Evolutionary conservation across 352 stramenopile genomes (phyloP), one percentile per base, ranked within the genome.

Genomic region (Pseudoperonospora humuli): DNA sequence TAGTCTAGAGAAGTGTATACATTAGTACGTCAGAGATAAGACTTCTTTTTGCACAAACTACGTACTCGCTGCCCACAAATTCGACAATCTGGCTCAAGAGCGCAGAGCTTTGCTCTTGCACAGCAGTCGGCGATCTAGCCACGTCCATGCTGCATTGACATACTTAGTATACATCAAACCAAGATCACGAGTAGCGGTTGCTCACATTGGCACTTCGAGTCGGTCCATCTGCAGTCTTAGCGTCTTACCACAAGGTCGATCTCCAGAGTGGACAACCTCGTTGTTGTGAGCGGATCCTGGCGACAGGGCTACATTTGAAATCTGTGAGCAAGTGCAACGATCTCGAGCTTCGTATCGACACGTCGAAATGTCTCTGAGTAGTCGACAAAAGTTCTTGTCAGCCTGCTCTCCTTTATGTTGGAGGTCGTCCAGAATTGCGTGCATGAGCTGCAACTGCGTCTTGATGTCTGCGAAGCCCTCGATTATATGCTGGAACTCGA

Each of bases 361-460:
- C 15, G 34, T 40, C 11, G 39, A 19, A 1, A 45, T 27, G 15
- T 38, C 36, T 18, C 18, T 49, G n/a, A 53, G 38, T 5, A 50
- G 28, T 1, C 24, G 25, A 34, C 21, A 3, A n/a, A 52, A 21
- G 23, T 48, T 52, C 17, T 13, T 33, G 23, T 47, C 14, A 7
- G 5, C 25, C 13, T 37, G 51, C 7, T 50, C 21, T 44, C 14
- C 39, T 14, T 35, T 50, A 7, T 29, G n/a, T 4, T 51, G 26
- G 8, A 58, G 31, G 21, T 51, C 20, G 15, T 59, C 44, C 15
- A 64, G 20, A 32, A 17, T 39, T 41, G 34, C 50, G 24, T 57
- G 23, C 17, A 64, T 41, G 7, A 65, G 35, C 14, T 65, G 56
- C 27, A 65, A 7, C 15, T 61, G 50, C 13, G 56, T 57, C 32